phyloP scores from a whole-genome alignment of 2,329 filamentous ascomycete genomes.

The Ophiostoma quercus region DNA sequence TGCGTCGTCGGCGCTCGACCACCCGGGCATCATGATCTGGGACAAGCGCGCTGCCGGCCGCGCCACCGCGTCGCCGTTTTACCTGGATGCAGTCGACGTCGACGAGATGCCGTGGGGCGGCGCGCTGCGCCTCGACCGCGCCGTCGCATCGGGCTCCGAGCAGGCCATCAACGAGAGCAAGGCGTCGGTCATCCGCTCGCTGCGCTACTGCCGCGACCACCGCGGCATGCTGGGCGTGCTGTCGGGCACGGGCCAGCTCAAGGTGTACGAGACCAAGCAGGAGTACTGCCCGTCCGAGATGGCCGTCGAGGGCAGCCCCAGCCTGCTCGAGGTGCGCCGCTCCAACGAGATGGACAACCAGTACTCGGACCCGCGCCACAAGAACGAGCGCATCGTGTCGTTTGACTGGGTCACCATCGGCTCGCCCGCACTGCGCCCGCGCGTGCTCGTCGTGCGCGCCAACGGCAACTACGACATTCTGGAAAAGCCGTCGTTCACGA shows the following conservation, averaged over 20 bases:
- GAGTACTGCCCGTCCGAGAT: slow-evolving; percentile 44
- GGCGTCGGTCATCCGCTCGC: slow-evolving; percentile 56
- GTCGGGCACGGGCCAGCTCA: slow-evolving; percentile 58
- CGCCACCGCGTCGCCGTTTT: slow-evolving; percentile 48
- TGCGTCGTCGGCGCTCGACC: slow-evolving; percentile 70
- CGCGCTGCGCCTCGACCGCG: slow-evolving; percentile 52
- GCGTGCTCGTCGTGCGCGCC: slow-evolving; percentile 55
- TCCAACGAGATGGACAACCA: slow-evolving; percentile 59
- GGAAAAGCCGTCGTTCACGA: slow-evolving; percentile 54
- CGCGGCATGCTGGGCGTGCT: slow-evolving; percentile 57
- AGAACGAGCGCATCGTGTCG: slow-evolving; percentile 58
- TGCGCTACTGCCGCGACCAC: slow-evolving; percentile 59
- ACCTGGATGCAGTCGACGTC: slow-evolving; percentile 54
- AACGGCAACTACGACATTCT: slow-evolving; percentile 59
- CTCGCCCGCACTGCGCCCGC: slow-evolving; percentile 50
- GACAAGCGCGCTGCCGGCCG: slow-evolving; percentile 61
- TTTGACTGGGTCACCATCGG: slow-evolving; percentile 62
- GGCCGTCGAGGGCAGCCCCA: slow-evolving; percentile 46
- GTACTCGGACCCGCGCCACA: slow-evolving; percentile 47
- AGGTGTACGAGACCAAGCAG: slow-evolving; percentile 54
- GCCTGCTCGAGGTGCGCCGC: slow-evolving; percentile 54
- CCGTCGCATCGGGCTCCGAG: slow-evolving; percentile 51
- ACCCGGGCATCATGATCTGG: slow-evolving; percentile 72
- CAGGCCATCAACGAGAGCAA: slow-evolving; percentile 49
- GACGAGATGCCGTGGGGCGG: slow-evolving; percentile 60